Base-by-base conservation (phyloP, 1,284 basidiomycete species). In the Ceratobasidium sp. region DNA sequence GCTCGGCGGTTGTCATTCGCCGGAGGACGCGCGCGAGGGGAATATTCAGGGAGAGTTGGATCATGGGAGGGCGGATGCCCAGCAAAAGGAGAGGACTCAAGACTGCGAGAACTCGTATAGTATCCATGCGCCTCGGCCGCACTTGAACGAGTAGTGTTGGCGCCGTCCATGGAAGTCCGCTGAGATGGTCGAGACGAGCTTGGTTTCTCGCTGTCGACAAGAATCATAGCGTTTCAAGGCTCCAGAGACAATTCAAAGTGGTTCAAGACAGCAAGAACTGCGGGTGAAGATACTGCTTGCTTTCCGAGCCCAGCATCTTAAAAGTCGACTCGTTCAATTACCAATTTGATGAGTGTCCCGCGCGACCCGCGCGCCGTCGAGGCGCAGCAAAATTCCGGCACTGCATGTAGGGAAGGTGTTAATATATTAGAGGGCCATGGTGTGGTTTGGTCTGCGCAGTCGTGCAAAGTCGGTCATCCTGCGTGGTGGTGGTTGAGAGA, bases 21-120 rank as follows among this genome's bases (percentile, higher is more conserved):
- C 13, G 56, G 56, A 32, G 32, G 29, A 59, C 32, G 56, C 15
- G 56, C 56, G 37, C 65, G 65, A n/a, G 65, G 65, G 17, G 65
- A 67, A 37, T 67, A 67, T 37, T 32, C 49, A 8, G 65, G 65
- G 13, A 43, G 59, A 43, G 59, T 19, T 7, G 59, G 40, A 62
- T 62, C 37, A 43, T 62, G 37, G 19, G 19, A 40, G 9, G 22
- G 8, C 2, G 22, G 15, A 43, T 62, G 19, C 22, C 15, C 59
- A 22, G 59, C 19, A 22, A 62, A 40, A n/a, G 34, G 59, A 22
- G 37, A 43, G 4, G 37, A 62, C 8, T 62, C 59, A 13, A 62
- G 34, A 22, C 59, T 62, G 6, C 59, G 19, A 15, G 17, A n/a
- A 8, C 8, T 59, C 5, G 8, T 59, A 17, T 59, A 37, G 37